phyloP scores from a whole-genome alignment of 1,284 basidiomycete species.

The Tylopilus sp. region DNA sequence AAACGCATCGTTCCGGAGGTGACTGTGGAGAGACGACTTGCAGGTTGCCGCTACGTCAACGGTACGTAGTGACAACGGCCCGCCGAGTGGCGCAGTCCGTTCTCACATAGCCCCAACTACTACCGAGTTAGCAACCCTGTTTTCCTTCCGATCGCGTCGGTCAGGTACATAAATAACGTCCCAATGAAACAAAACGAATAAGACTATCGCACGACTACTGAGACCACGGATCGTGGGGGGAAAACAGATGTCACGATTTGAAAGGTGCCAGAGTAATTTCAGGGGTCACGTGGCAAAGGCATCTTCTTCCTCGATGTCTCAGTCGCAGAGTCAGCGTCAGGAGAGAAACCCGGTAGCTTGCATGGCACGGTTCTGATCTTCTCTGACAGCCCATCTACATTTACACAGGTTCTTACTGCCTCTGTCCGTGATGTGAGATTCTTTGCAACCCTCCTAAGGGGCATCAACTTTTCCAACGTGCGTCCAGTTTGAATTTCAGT shows the following conservation, averaged over 20 bases:
- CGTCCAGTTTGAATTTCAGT: constrained; percentile 31
- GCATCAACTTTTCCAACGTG: constrained; percentile 84
- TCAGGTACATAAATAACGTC: too few relatives aligned
- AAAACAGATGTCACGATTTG: too few relatives aligned
- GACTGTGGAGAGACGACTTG: not conserved
- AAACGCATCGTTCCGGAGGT: constrained; percentile 45
- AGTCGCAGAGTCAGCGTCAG: constrained; percentile 34
- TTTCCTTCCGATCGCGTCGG: too few relatives aligned
- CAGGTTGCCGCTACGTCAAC: too few relatives aligned
- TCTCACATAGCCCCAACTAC: too few relatives aligned
- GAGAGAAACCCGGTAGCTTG: constrained; percentile 36
- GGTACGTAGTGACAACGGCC: too few relatives aligned
- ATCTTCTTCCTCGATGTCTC: constrained; percentile 1
- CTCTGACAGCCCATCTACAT: constrained; percentile 9
- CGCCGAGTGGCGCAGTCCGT: too few relatives aligned
- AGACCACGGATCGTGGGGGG: too few relatives aligned
- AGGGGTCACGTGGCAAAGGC: not conserved
- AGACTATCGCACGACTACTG: too few relatives aligned
- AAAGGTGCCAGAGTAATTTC: too few relatives aligned
- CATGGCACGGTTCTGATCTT: not conserved
- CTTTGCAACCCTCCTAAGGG: constrained; percentile 79
- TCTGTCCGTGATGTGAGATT: constrained; percentile 85
- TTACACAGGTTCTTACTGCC: constrained; percentile 74
- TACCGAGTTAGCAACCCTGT: not conserved
- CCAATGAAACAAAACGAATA: too few relatives aligned